Conservation (phyloP, 371 early-diverging fungal species). For the Zopfochytrium polystomum region DNA sequence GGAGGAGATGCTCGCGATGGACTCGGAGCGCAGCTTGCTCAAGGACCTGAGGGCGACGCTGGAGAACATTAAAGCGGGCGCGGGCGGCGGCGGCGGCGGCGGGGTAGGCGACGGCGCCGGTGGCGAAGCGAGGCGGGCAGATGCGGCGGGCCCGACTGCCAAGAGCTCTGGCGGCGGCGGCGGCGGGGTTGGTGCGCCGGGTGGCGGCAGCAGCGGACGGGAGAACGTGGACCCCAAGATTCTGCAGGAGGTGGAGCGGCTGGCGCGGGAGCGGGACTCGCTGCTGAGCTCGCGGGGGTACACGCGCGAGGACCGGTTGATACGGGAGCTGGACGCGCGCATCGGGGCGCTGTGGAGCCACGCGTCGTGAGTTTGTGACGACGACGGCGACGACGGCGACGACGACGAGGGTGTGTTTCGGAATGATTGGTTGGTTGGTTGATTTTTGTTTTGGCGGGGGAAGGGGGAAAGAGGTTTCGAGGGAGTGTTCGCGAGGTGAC, state of each 20-base stretch:
- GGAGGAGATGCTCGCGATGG: constrained; percentile 21
- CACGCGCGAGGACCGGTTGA: constrained; percentile 39
- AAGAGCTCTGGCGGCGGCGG: background rate
- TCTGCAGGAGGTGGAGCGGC: constrained; percentile 36
- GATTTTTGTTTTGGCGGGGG: too few relatives aligned
- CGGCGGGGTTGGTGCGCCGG: background rate
- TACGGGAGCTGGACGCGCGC: constrained; percentile 41
- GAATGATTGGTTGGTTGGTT: too few relatives aligned
- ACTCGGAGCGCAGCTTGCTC: constrained; percentile 5
- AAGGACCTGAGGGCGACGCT: constrained; percentile 11
- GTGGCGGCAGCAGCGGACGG: background rate
- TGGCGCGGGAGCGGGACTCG: constrained; percentile 41
- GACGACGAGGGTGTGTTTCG: too few relatives aligned
- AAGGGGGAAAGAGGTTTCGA: too few relatives aligned
- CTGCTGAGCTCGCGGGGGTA: constrained; percentile 44
- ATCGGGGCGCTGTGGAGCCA: constrained; percentile 30
- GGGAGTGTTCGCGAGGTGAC: too few relatives aligned
- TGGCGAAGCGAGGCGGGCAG: background rate
- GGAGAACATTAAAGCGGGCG: constrained; percentile 5
- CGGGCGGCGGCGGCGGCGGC: background rate
- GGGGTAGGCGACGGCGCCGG: background rate
- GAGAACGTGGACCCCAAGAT: constrained; percentile 32
- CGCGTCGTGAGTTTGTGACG: too few relatives aligned
- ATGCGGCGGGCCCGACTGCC: background rate
- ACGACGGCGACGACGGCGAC: too few relatives aligned